phyloP scores from a whole-genome alignment of 2,329 filamentous ascomycete genomes.

The Tympanopsis confertula region DNA sequence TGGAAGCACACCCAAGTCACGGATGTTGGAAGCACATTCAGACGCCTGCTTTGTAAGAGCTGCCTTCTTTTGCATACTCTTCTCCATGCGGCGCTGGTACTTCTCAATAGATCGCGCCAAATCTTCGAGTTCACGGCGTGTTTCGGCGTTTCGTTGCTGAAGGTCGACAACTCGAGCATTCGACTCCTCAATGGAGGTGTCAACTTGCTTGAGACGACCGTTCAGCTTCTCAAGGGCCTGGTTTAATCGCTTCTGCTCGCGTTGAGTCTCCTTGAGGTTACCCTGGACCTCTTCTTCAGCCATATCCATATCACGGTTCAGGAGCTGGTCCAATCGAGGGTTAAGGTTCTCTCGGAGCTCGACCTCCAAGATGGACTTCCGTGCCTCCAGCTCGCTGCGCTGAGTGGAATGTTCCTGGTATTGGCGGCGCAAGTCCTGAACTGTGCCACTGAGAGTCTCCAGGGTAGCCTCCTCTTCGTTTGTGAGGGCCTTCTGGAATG shows the following conservation, averaged over 20 bases:
- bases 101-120: conserved; percentile 69
- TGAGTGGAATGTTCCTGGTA: conserved; percentile 64
- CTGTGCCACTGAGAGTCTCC: conserved; percentile 54
- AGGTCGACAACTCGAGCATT: conserved; percentile 21
- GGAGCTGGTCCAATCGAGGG: conserved; percentile 77
- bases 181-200: conserved; percentile 53
- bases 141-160: conserved; percentile 14
- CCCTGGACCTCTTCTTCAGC: conserved; percentile 47
- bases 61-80: conserved; percentile 79
- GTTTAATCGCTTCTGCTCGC: conserved; percentile 69
- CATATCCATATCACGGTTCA: conserved; percentile 61
- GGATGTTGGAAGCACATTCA: conserved; percentile 78
- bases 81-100: conserved; percentile 82
- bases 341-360: conserved; percentile 82
- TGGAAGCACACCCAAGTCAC: conserved; percentile 82
- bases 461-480: conserved; percentile 73
- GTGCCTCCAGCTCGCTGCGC: conserved; percentile 66
- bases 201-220: conserved; percentile 61
- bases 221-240: conserved; percentile 58
- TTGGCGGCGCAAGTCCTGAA: conserved; percentile 65
- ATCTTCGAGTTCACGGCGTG: conserved; percentile 49
- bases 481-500: conserved; percentile 85
- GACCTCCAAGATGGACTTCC: conserved; percentile 74
- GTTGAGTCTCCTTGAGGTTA: conserved; percentile 65
- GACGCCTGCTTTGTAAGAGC: conserved; percentile 64